Base-by-base conservation (phyloP, 306 rosid species). In the Prosopis cineraria region DNA sequence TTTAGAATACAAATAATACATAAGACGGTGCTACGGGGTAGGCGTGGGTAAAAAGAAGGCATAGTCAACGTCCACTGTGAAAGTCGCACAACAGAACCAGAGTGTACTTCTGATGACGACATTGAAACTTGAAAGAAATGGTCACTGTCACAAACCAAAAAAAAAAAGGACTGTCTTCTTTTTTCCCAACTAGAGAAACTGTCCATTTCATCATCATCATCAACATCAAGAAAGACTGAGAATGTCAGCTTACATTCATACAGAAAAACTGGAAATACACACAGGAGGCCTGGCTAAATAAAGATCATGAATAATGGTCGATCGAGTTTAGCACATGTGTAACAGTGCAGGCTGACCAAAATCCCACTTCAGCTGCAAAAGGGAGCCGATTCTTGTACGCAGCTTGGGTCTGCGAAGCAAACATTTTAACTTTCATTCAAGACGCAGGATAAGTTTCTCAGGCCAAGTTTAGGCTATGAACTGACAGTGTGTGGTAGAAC, bases 401-500 rank as follows among this genome's bases (percentile, higher is more conserved):
- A 13, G 10, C 39, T 19, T 58, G 55, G 55, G n/a, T 17, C 48
- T n/a, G 16, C 30, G 37, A 48, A 52, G 56, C 44, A 50, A 40
- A 36, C 4, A 29, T 24, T 24, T 7, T 31, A 19, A 19, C 71
- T 48, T 52, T 22, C 44, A n/a, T 62, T 16, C 20, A 40, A 22
- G 34, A 50, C 31, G 55, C 64, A 79, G 56, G 53, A 67, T 53
- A 73, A 52, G 76, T 59, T 74, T 71, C 78, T 67, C 19, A 72
- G 55, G 64, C 40, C 22, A 85, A 44, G 74, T 59, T 79, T 16
- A 85, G 37, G 69, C 72, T 79, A 83, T 34, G 94, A 85, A 72
- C 45, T 36, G 67, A 85, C 36, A 25, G 89, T 81, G 76, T 66
- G 84, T 1, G 97, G 98, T 74, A 94, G 97, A 83, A 94, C 97